Conservation (phyloP, 805 yeast species). For the Saccharomycopsis vini region DNA sequence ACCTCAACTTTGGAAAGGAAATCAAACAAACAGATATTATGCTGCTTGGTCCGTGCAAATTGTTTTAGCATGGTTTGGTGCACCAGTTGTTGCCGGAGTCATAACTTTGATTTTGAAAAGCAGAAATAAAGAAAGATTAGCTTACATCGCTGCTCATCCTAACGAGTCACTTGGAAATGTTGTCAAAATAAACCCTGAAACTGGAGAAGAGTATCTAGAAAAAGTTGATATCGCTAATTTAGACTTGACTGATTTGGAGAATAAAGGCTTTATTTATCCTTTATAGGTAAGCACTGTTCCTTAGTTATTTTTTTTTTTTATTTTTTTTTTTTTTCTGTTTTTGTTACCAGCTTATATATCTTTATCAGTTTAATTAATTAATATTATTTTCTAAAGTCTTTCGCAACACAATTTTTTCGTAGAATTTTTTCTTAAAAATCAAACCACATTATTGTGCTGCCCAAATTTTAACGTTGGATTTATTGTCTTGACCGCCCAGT, state of each 20-base stretch:
- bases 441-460: too few species aligned
- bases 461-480: too few species aligned
- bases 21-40: constrained; percentile 30
- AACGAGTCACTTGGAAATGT: constrained; percentile 18
- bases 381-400: too few species aligned
- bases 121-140: constrained; percentile 31
- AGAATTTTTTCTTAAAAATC: too few species aligned
- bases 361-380: too few species aligned
- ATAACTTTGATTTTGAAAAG: constrained; percentile 31
- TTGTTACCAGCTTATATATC: too few species aligned
- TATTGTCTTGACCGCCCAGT: too few species aligned
- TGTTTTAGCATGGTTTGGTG: constrained; percentile 31
- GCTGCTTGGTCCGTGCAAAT: constrained; percentile 42
- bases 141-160: constrained; percentile 5
- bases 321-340: not conserved
- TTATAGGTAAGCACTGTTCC: constrained; percentile 21
- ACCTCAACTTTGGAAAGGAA: constrained; percentile 39
- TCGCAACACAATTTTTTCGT: too few species aligned
- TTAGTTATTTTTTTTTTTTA: not conserved
- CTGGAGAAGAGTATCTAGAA: constrained; percentile 16
- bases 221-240: constrained; percentile 31
- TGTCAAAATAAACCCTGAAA: constrained; percentile 13
- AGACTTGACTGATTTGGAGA: constrained; percentile 48
- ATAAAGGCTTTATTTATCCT: constrained; percentile 44
- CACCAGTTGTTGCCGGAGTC: constrained; percentile 30